These are phyloP conservation scores for Termitomyces heimii DNA, from an alignment of 768 basidiomycete genomes.

Conservation along the genomic window DNA sequence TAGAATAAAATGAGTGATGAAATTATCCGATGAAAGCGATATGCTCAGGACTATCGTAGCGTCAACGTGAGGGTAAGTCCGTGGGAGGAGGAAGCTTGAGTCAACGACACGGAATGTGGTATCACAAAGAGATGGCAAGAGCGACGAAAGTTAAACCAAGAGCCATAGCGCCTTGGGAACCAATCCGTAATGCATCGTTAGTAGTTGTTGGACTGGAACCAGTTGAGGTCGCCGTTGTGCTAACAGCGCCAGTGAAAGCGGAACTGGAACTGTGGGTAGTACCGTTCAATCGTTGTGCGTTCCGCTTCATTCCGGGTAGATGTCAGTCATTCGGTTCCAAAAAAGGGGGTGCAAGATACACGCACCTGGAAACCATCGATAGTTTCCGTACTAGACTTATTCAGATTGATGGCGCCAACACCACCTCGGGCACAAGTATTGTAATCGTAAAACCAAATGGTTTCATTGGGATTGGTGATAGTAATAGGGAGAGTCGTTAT, in stretches of 20 bases:
- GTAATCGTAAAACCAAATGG: conserved; percentile 59
- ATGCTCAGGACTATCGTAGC: not conserved
- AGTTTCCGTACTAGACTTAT: conserved; percentile 36
- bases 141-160: not conserved
- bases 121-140: conserved; percentile 1
- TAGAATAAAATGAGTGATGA: not conserved
- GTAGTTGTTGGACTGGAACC: conserved; percentile 4
- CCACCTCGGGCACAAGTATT: conserved; percentile 51
- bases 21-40: not conserved
- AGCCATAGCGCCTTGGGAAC: not conserved
- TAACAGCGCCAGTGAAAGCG: not conserved
- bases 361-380: conserved; percentile 35
- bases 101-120: not conserved
- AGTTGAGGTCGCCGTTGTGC: conserved; percentile 5
- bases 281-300: conserved; percentile 52
- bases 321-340: not conserved
- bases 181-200: conserved; percentile 2
- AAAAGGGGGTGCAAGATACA: conserved; percentile 9
- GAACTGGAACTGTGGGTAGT: conserved; percentile 21
- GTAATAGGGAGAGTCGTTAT: conserved; percentile 39
- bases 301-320: conserved; percentile 31
- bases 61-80: not conserved
- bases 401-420: conserved; percentile 57
- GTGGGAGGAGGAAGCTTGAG: not conserved
- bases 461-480: conserved; percentile 34